Conservation (phyloP, 306 rosid genomes). For the Cucumis sativus region DNA sequence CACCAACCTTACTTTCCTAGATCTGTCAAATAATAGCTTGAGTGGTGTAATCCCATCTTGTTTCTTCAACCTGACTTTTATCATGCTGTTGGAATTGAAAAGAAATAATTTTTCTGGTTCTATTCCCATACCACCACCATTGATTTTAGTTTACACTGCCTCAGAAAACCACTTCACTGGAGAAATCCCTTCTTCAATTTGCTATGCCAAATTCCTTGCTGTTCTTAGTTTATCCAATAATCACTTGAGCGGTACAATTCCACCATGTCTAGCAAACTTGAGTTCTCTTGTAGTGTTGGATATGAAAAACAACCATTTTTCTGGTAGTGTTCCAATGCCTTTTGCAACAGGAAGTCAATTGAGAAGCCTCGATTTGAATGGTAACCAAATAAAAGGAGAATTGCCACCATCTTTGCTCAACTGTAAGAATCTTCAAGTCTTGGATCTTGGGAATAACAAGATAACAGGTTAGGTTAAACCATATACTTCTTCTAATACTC, state of each 20-base stretch:
- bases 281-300: background rate
- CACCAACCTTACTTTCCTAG: background rate
- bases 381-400: background rate
- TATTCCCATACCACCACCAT: constrained; percentile 7
- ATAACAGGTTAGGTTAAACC: background rate
- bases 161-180: background rate
- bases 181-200: background rate
- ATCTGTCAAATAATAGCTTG: constrained; percentile 9
- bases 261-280: background rate
- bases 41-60: constrained; percentile 19
- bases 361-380: background rate
- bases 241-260: background rate
- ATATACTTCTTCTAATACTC: no score
- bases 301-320: background rate
- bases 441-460: background rate
- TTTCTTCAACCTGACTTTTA: background rate
- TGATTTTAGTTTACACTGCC: background rate
- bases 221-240: background rate
- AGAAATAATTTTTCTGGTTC: constrained; percentile 18
- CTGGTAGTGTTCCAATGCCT: background rate
- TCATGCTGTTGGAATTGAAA: constrained; percentile 13
- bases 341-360: background rate
- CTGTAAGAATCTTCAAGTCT: background rate
- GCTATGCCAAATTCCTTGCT: background rate
- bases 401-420: background rate